Base-by-base conservation (phyloP, 2,329 filamentous ascomycete genomes). In the Aureobasidium sp. region DNA sequence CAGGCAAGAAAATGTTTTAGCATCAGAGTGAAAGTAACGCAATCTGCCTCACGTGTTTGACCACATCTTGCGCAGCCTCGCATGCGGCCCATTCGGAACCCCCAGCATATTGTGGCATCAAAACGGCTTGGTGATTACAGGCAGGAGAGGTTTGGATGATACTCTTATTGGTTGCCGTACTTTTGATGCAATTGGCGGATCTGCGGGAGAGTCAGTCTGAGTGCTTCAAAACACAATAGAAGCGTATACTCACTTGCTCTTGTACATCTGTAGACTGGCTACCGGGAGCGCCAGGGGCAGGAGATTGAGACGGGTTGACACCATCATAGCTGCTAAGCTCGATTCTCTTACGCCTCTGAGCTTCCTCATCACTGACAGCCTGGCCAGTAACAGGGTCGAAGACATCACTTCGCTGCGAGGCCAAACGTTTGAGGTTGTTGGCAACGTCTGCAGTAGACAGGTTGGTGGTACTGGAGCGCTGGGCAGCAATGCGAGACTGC, bases 351-450 rank as follows among this genome's bases (percentile, higher is more conserved):
- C 90, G 82, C 64, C 90, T 81, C 12, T 84, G 85, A 60, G 85
- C 89, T 72, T 95, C 91, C 66, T 86, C 84, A 8, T 90, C 86
- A 4, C 86, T 82, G 37, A 91, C 75, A 1, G 84, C 80, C 66
- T 87, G 81, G 1, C 88, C 88, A 0, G 87, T 87, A 17, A 84
- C 81, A 1, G 82, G 77, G 68, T 97, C 92, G 68, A 96, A 96
- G 20, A 97, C 84, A 70, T 97, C 93, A 67, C 84, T 88, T 51
- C 93, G 85, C 74, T 96, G 90, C 67, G 90, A 92, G 27, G 92
- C 91, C 57, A 97, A 81, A n/a, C 93, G 87, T 79, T 97, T 97
- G 66, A 97, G 83, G 72, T 97, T 97, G 73, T 91, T 92, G 57
- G 91, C 92, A 50, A 96, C 91, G 68, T 97, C 93, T 37, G 83